phyloP scores from a whole-genome alignment of 768 basidiomycete genomes.

The Guyanaporus albipodus region DNA sequence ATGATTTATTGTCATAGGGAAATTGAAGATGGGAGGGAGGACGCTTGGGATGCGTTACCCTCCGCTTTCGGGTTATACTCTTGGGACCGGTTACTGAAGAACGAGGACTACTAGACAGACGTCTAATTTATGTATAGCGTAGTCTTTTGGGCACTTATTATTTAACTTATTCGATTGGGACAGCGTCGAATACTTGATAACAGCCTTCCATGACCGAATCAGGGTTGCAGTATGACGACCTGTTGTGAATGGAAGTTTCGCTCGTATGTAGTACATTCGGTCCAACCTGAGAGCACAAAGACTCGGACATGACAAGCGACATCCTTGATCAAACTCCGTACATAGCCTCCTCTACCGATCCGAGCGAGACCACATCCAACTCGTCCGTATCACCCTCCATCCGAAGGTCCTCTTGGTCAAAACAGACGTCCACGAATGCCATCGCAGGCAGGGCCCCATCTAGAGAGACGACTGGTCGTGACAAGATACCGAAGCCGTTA shows the following conservation, averaged over 20 bases:
- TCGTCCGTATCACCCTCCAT: neutral
- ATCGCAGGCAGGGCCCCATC: neutral
- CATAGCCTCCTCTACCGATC: neutral
- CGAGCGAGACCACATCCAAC: neutral
- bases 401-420: neutral
- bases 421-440: neutral
- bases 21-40: constrained; percentile 25
- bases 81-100: constrained; percentile 7
- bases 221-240: too few relatives aligned
- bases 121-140: neutral
- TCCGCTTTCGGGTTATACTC: constrained; percentile 20
- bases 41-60: constrained; percentile 19
- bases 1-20: constrained; percentile 23
- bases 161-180: neutral
- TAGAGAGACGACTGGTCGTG: neutral
- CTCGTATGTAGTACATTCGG: too few relatives aligned
- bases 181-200: too few relatives aligned
- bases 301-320: too few relatives aligned
- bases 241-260: too few relatives aligned
- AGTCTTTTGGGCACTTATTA: neutral
- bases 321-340: neutral
- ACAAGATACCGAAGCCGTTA: neutral
- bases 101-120: constrained; percentile 4
- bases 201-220: too few relatives aligned
- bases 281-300: too few relatives aligned